Evolutionary conservation across 2,329 filamentous ascomycete species (phyloP).

Genomic region (Hypoxylon sp.): DNA sequence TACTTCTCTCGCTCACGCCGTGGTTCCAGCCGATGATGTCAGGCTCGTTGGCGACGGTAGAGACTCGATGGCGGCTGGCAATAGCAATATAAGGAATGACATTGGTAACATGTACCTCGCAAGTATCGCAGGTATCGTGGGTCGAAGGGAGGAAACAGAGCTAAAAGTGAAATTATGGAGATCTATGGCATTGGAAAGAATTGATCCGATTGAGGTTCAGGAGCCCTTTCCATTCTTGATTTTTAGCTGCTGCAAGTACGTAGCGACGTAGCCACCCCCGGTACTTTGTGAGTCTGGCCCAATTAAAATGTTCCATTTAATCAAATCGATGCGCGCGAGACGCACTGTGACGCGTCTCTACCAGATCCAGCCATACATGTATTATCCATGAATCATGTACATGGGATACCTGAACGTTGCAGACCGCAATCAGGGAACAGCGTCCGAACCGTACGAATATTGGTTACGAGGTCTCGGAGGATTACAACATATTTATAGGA

Average conservation of each 20-base stretch:
- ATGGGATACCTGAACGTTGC: conserved; percentile 7
- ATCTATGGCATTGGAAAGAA: conserved; percentile 18
- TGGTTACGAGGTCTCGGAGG: conserved; percentile 29
- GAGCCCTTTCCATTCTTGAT: conserved; percentile 36
- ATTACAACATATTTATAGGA: conserved; percentile 23
- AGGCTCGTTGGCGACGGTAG: conserved; percentile 38
- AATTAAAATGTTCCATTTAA: conserved; percentile 41
- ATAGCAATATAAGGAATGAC: conserved; percentile 44
- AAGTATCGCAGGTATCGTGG: conserved; percentile 21
- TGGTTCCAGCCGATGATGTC: conserved; percentile 20
- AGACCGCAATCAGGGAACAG: conserved; percentile 15
- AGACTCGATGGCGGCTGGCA: conserved; percentile 38
- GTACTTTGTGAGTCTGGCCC: conserved; percentile 30
- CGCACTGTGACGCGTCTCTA: conserved; percentile 43
- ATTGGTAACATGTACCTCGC: conserved; percentile 42
- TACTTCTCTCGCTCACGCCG: conserved; percentile 43
- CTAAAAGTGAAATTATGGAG: conserved; percentile 23
- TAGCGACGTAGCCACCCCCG: conserved; percentile 28
- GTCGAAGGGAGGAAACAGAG: conserved; percentile 8
- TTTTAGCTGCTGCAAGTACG: conserved; percentile 31
- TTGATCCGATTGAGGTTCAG: conserved; percentile 29
- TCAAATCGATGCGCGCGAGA: conserved; percentile 30
- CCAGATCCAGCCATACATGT: conserved; percentile 13
- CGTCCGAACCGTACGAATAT: conserved; percentile 1
- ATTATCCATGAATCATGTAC: conserved; percentile 35